Base-by-base conservation (phyloP, 2,329 filamentous ascomycete genomes). In the Blastomyces percursus region DNA sequence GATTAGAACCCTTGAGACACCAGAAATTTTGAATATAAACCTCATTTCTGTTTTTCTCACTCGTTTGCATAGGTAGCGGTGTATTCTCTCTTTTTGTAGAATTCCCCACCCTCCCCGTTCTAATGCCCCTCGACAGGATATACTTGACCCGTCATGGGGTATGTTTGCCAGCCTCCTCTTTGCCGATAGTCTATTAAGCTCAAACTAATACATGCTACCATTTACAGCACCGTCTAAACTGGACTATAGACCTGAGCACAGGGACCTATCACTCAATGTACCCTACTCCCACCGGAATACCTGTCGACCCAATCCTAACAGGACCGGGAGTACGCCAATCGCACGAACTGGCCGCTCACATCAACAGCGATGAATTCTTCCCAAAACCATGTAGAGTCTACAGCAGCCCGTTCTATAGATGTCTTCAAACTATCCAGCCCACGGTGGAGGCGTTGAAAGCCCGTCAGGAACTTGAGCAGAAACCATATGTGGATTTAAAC, bases 261-360 rank as follows among this genome's bases (percentile, higher is more conserved):
- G 93, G 94, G 61, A 82, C 81, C 68, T 97, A 97, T 79, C 83
- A 82, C 61, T 80, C 88, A 30, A 81, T 80, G 63, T 85, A 94
- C 67, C 85, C 82, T 51, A 91, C 90, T 46, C 93, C 94, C 0
- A 97, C 94, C 6, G 89, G 90, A 61, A 91, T 96, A 66, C 82
- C 92, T 3, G 88, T 89, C 32, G 94, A 99, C 72, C 92, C 92
- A 55, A 87, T 90, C 11, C 82, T 99, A 69, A 91, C 92, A 8
- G 86, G 89, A 27, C 87, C 97, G 71, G 94, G 94, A 63, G 88
- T 95, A 50, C 81, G 85, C 60, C 94, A 99, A 79, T 86, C 91
- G 27, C 81, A 84, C 64, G 86, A 97, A 76, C 82, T 97, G 56
- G 91, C 82, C 2, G 69, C 66, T 7, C 71, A 78, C 57, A 60